Evolutionary conservation across 2,329 filamentous ascomycete genomes (phyloP).

Genomic region (Ophiosphaerella korrae): DNA sequence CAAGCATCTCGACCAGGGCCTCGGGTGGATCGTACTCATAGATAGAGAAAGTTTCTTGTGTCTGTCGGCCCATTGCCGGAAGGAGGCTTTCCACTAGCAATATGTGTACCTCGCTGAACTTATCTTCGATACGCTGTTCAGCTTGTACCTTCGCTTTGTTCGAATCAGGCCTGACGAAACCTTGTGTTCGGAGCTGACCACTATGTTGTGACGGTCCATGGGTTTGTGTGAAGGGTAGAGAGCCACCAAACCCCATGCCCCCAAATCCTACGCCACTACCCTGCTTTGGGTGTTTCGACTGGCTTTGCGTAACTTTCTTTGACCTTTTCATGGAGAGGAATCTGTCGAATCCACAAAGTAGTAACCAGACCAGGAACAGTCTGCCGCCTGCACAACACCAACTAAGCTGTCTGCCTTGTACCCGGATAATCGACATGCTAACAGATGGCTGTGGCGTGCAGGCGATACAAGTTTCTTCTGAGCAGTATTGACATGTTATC

Average conservation of each 20-base stretch:
- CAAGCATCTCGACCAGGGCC: slow-evolving; percentile 41
- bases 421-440: slow-evolving; percentile 1
- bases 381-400: slow-evolving; percentile 47
- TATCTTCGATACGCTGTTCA: slow-evolving; percentile 14
- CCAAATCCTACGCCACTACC: slow-evolving; percentile 2
- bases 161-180: too few relatives aligned
- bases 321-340: slow-evolving; percentile 16
- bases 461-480: slow-evolving; percentile 18
- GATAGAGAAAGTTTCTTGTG: not conserved
- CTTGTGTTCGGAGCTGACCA: too few relatives aligned
- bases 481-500: slow-evolving; percentile 25
- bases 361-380: slow-evolving; percentile 43
- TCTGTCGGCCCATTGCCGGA: slow-evolving; percentile 20
- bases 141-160: slow-evolving; percentile 12
- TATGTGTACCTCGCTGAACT: slow-evolving; percentile 16
- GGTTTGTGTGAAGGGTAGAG: not conserved
- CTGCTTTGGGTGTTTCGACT: not conserved
- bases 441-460: slow-evolving; percentile 13
- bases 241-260: slow-evolving; percentile 11
- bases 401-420: slow-evolving; percentile 14
- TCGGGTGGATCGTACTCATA: slow-evolving; percentile 41
- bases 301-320: slow-evolving; percentile 7
- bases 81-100: slow-evolving; percentile 31
- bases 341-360: slow-evolving; percentile 48
- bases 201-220: too few relatives aligned